Percentiles rank a stretch among this genome's conserved stretches.
Conservation (phyloP, 495 filamentous ascomycete species). For the Lasiosphaeria ovina region DNA sequence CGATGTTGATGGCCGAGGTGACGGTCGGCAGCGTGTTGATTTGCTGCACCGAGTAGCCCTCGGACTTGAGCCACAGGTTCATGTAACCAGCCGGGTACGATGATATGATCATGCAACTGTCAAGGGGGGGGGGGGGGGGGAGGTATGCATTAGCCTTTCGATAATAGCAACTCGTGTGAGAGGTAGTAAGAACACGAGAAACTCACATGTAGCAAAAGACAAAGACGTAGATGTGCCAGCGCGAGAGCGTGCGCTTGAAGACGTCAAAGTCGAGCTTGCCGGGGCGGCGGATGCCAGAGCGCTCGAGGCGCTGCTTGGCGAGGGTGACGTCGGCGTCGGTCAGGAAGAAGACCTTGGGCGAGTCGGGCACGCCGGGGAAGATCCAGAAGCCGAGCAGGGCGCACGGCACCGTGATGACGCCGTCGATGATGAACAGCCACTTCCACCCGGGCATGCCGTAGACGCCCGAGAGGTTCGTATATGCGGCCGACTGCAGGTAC, state of each 20-base stretch:
- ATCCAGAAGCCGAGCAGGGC: not conserved
- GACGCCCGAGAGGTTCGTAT: not conserved
- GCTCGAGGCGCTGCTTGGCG: not conserved
- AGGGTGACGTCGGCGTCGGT: not conserved
- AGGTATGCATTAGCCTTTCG: too few relatives aligned
- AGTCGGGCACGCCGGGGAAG: not conserved
- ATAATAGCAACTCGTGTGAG: too few relatives aligned
- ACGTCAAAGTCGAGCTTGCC: not conserved
- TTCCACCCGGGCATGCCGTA: not conserved
- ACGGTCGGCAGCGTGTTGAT: too few relatives aligned
- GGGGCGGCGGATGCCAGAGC: not conserved
- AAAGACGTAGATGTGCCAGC: not conserved
- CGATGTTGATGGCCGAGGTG: too few relatives aligned
- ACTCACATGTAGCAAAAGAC: not conserved
- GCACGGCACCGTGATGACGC: not conserved
- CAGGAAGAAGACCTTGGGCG: not conserved
- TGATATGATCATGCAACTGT: too few relatives aligned
- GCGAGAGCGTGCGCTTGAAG: not conserved
- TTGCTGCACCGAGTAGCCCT: too few relatives aligned
- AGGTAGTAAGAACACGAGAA: too few relatives aligned
- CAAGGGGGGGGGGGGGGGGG: too few relatives aligned
- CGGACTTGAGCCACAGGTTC: too few relatives aligned
- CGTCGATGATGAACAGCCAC: not conserved
- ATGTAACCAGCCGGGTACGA: too few relatives aligned
- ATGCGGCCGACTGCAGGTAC: not conserved